Conservation (phyloP, 2,329 filamentous ascomycete genomes). For the Fusarium sp. region DNA sequence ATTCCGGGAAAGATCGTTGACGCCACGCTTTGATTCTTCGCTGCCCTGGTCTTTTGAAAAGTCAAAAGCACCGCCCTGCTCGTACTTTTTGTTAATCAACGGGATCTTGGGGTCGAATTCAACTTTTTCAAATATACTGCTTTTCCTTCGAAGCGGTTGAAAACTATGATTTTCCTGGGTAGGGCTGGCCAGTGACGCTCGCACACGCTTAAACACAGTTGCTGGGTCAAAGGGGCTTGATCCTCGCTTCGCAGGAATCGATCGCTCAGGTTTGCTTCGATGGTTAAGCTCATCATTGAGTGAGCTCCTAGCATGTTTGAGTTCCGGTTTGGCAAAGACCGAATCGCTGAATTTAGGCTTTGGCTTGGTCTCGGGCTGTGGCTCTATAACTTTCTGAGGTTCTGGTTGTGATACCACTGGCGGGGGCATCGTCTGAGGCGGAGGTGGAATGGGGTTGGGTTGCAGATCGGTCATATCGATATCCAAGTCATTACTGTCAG, state of each 20-base stretch:
- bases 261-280: constrained; percentile 48
- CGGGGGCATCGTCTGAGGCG: constrained; percentile 15
- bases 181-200: constrained; percentile 56
- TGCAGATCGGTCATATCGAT: constrained; percentile 46
- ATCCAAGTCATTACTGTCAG: constrained; percentile 55
- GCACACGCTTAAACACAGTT: constrained; percentile 68
- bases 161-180: constrained; percentile 35
- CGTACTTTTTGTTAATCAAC: constrained; percentile 68
- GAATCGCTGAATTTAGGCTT: constrained; percentile 43
- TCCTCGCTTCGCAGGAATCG: constrained; percentile 59
- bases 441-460: constrained; percentile 16
- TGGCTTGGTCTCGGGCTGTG: constrained; percentile 23
- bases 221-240: constrained; percentile 68
- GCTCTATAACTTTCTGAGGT: constrained; percentile 19
- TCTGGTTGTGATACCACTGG: constrained; percentile 29
- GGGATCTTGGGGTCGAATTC: constrained; percentile 65
- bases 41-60: constrained; percentile 51
- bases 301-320: constrained; percentile 67
- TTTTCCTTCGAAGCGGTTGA: constrained; percentile 49
- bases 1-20: constrained; percentile 56
- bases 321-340: constrained; percentile 68
- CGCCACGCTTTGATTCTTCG: constrained; percentile 46
- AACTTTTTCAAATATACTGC: constrained; percentile 65
- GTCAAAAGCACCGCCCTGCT: constrained; percentile 65
- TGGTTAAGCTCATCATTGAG: constrained; percentile 56